A percentile compares a stretch with the other conserved stretches of the same genome.
Conservation (phyloP, 768 basidiomycete genomes). For the Xerocomus potaroensis region DNA sequence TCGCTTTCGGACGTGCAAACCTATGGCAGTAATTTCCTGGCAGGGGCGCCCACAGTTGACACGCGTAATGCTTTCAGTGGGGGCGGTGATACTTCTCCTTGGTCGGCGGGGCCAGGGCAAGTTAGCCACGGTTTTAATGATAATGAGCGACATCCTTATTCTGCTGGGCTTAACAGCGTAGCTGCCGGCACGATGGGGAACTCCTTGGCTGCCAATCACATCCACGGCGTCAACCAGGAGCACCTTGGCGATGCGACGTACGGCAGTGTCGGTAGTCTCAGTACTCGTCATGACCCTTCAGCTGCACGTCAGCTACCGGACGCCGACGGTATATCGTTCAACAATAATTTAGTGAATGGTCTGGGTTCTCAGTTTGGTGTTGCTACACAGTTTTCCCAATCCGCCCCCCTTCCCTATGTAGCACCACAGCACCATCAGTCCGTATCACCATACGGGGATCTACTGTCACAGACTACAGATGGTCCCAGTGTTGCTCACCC, state of each 20-base stretch:
- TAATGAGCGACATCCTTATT: slow-evolving; percentile 21
- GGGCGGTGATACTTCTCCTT: slow-evolving; percentile 28
- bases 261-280: slow-evolving; percentile 18
- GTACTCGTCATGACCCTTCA: slow-evolving; percentile 20
- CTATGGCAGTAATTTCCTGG: slow-evolving; percentile 31
- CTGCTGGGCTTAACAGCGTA: slow-evolving; percentile 23
- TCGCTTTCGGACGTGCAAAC: slow-evolving; percentile 36
- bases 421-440: slow-evolving; percentile 19
- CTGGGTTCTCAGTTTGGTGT: slow-evolving; percentile 20
- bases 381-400: slow-evolving; percentile 16
- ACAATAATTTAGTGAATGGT: slow-evolving; percentile 12
- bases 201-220: slow-evolving; percentile 17
- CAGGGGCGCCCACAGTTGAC: slow-evolving; percentile 35
- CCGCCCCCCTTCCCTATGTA: slow-evolving; percentile 19
- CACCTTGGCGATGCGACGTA: slow-evolving; percentile 23
- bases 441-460: slow-evolving; percentile 22
- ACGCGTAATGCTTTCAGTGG: slow-evolving; percentile 36
- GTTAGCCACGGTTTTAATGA: slow-evolving; percentile 17
- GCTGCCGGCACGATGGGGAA: slow-evolving; percentile 17
- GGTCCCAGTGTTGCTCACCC: slow-evolving; percentile 17
- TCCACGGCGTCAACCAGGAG: slow-evolving; percentile 26
- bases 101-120: slow-evolving; percentile 31
- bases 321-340: slow-evolving; percentile 22
- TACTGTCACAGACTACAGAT: slow-evolving; percentile 14
- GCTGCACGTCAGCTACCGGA: slow-evolving; percentile 22